Conservation (phyloP, 208 protist genomes). For the Entamoeba invadens region DNA sequence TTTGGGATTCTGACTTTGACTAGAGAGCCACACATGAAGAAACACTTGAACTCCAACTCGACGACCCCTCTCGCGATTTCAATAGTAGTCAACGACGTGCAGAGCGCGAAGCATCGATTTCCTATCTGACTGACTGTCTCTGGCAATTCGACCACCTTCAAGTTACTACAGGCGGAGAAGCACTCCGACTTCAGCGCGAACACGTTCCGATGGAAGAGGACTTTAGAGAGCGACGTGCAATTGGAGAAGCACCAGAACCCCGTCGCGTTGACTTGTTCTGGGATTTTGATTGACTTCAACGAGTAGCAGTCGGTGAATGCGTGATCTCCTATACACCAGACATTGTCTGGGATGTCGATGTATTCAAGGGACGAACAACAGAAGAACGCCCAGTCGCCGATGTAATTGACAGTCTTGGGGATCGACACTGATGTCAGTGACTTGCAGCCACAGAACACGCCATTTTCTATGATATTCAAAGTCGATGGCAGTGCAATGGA, state of each 20-base stretch:
- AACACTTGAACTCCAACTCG: not conserved
- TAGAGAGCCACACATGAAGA: not conserved
- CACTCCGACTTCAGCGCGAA: not conserved
- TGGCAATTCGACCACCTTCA: not conserved
- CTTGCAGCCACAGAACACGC: not conserved
- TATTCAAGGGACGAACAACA: not conserved
- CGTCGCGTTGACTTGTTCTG: not conserved
- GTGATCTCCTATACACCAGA: not conserved
- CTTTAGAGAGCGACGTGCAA: not conserved
- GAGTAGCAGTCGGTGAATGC: not conserved
- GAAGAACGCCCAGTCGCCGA: not conserved
- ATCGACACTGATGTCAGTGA: not conserved
- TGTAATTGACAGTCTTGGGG: not conserved
- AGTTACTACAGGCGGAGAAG: not conserved
- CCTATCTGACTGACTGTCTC: not conserved
- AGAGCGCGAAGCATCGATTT: not conserved
- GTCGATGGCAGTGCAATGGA: not conserved
- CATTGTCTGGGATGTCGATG: not conserved
- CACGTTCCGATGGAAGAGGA: not conserved
- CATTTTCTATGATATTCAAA: not conserved
- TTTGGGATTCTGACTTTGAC: not conserved
- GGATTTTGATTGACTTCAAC: not conserved
- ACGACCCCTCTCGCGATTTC: not conserved
- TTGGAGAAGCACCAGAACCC: not conserved
- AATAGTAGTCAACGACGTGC: not conserved